A percentile compares a stretch with the other conserved stretches of the same genome.
Evolutionary conservation across 164 flowering plant species (phyloP).

Genomic region (Macadamia tetraphylla): DNA sequence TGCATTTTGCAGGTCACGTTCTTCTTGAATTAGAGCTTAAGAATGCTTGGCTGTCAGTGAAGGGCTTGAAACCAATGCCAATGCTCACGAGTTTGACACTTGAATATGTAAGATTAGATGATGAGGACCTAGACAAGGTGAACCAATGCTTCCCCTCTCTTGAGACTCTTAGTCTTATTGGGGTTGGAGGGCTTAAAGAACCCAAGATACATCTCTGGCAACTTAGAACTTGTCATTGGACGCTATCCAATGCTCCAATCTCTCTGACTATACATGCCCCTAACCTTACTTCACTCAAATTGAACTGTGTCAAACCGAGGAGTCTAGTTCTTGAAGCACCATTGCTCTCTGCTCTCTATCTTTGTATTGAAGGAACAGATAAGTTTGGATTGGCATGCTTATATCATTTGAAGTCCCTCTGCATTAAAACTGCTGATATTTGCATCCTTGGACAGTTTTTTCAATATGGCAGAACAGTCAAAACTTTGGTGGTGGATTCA

Average conservation of each 20-base stretch:
- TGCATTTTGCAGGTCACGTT: constrained; percentile 25
- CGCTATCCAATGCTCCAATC: constrained; percentile 35
- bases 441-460: constrained; percentile 16
- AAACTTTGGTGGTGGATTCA: constrained; percentile 28
- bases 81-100: constrained; percentile 40
- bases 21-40: constrained; percentile 33
- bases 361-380: constrained; percentile 27
- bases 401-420: constrained; percentile 24
- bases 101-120: constrained; percentile 40
- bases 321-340: constrained; percentile 38
- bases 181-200: constrained; percentile 43
- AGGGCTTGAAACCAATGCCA: constrained; percentile 37
- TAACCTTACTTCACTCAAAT: constrained; percentile 25
- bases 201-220: constrained; percentile 38
- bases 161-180: constrained; percentile 32
- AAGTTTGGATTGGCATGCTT: constrained; percentile 18
- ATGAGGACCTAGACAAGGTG: constrained; percentile 39
- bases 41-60: constrained; percentile 57
- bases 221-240: constrained; percentile 40
- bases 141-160: constrained; percentile 40
- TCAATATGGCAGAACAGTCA: constrained; percentile 18
- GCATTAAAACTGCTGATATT: constrained; percentile 27
- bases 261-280: constrained; percentile 37
- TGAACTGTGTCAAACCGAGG: constrained; percentile 32
- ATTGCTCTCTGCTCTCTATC: constrained; percentile 26